A percentile compares a stretch with the other conserved stretches of the same genome.
phyloP scores from a whole-genome alignment of 768 basidiomycete species.

The Kwoniella mangroviensis region DNA sequence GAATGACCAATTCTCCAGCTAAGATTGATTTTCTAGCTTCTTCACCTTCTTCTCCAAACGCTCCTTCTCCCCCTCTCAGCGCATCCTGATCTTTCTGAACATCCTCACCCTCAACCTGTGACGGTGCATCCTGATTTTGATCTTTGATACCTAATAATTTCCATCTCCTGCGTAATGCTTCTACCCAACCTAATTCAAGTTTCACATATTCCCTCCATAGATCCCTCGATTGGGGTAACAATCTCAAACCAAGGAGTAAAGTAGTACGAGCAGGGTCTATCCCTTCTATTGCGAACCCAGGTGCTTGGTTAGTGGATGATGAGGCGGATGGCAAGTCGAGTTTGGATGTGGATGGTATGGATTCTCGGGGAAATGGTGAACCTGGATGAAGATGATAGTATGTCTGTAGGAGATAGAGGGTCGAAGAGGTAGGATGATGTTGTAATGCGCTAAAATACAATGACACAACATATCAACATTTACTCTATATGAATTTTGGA shows the following conservation, averaged over 20 bases:
- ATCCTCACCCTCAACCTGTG: background rate
- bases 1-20: constrained; percentile 31
- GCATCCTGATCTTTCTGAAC: constrained; percentile 61
- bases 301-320: constrained; percentile 13
- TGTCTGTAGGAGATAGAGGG: constrained; percentile 82
- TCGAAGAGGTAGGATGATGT: constrained; percentile 76
- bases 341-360: constrained; percentile 45
- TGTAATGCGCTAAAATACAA: constrained; percentile 71
- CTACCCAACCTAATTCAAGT: constrained; percentile 86
- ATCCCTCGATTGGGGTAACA: constrained; percentile 72
- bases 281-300: constrained; percentile 55
- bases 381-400: constrained; percentile 76
- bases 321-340: constrained; percentile 38
- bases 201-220: constrained; percentile 90
- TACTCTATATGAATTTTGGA: background rate
- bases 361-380: constrained; percentile 63
- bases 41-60: constrained; percentile 53
- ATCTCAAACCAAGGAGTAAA: constrained; percentile 80
- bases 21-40: constrained; percentile 52
- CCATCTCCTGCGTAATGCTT: constrained; percentile 79
- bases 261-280: constrained; percentile 72
- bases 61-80: constrained; percentile 76
- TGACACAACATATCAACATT: background rate
- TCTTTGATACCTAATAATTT: constrained; percentile 70
- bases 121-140: constrained; percentile 28